These are phyloP conservation scores for Candolleomyces efflorescens DNA, from an alignment of 768 basidiomycete genomes.

Conservation along the genomic window DNA sequence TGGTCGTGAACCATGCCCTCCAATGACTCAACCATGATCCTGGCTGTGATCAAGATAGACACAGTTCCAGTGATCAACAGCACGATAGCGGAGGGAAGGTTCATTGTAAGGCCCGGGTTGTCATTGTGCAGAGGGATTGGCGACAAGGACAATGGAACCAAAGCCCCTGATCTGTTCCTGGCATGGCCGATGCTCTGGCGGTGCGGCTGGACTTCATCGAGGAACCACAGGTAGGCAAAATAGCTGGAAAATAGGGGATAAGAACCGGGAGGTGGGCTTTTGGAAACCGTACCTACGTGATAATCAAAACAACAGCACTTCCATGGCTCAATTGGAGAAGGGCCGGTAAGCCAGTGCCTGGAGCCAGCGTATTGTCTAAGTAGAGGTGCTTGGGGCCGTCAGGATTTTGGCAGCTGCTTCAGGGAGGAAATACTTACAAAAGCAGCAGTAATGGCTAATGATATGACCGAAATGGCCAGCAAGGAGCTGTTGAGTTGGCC, in stretches of 20 bases:
- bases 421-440: slow-evolving; percentile 31
- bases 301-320: slow-evolving; percentile 41
- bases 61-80: slow-evolving; percentile 29
- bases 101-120: slow-evolving; percentile 29
- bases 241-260: background rate
- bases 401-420: slow-evolving; percentile 13
- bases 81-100: slow-evolving; percentile 27
- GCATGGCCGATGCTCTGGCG: background rate
- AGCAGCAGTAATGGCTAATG: slow-evolving; percentile 62
- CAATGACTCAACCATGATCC: slow-evolving; percentile 35
- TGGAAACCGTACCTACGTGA: slow-evolving; percentile 28
- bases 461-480: slow-evolving; percentile 65
- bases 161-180: background rate
- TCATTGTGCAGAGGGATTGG: slow-evolving; percentile 17
- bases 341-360: slow-evolving; percentile 33
- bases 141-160: slow-evolving; percentile 10
- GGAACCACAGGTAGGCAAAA: slow-evolving; percentile 36
- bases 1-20: slow-evolving; percentile 35
- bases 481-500: slow-evolving; percentile 65
- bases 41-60: slow-evolving; percentile 38
- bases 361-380: slow-evolving; percentile 28
- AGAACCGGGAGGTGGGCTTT: background rate
- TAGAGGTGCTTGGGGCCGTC: slow-evolving; percentile 26
- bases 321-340: slow-evolving; percentile 44
- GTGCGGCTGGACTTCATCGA: slow-evolving; percentile 25